Conservation (phyloP, 495 filamentous ascomycete genomes). For the Xylaria acuta region DNA sequence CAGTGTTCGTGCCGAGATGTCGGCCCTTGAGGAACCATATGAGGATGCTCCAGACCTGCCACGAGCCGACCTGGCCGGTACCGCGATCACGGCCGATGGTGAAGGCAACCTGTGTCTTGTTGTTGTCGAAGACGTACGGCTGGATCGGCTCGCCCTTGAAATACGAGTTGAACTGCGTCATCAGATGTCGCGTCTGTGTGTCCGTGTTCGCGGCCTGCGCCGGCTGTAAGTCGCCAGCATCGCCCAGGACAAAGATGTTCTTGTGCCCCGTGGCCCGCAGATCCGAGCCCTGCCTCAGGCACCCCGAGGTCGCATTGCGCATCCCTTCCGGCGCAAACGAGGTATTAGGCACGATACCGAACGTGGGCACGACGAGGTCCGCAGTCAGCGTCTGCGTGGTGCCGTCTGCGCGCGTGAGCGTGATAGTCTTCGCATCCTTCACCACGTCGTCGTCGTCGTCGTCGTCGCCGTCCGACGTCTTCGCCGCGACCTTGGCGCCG, state of each 20-base stretch:
- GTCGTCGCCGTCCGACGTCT: slow-evolving; percentile 4
- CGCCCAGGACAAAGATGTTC: slow-evolving; percentile 53
- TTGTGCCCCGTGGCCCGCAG: slow-evolving; percentile 43
- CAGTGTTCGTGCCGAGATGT: slow-evolving; percentile 39
- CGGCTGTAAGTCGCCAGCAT: slow-evolving; percentile 42
- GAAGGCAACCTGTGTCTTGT: slow-evolving; percentile 31
- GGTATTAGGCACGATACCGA: slow-evolving; percentile 51
- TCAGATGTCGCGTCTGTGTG: slow-evolving; percentile 37
- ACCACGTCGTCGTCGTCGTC: too few relatives aligned
- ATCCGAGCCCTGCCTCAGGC: slow-evolving; percentile 37
- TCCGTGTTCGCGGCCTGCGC: slow-evolving; percentile 29
- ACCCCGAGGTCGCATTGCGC: slow-evolving; percentile 41
- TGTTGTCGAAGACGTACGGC: slow-evolving; percentile 32
- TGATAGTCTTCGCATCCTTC: slow-evolving; percentile 31
- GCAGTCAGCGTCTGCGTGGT: slow-evolving; percentile 38
- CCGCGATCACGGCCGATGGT: slow-evolving; percentile 48
- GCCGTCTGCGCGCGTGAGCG: slow-evolving; percentile 29
- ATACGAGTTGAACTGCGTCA: slow-evolving; percentile 37
- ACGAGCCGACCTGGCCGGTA: slow-evolving; percentile 57
- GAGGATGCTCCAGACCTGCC: slow-evolving; percentile 51
- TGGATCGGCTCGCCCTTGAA: slow-evolving; percentile 23
- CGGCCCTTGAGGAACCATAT: slow-evolving; percentile 55
- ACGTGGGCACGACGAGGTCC: slow-evolving; percentile 53
- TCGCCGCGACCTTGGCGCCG: slow-evolving; percentile 25
- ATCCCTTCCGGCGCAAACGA: slow-evolving; percentile 44